A percentile compares a stretch with the other conserved stretches of the same genome.
These are phyloP conservation scores for Tylopilus rubrobrunneus DNA, from an alignment of 768 basidiomycete genomes.

Conservation along the genomic window DNA sequence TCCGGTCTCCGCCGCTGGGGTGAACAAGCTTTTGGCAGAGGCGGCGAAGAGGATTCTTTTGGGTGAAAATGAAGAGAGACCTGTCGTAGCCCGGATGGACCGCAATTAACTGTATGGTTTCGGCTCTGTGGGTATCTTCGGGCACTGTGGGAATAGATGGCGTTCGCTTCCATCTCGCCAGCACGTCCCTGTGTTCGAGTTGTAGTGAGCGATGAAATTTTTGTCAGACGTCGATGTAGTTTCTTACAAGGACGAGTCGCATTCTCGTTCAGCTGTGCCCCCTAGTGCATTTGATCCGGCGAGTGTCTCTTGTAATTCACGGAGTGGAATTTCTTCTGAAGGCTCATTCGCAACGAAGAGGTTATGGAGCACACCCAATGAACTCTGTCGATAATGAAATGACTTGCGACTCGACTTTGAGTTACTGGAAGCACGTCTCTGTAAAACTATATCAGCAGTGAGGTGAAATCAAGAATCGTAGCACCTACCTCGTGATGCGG, in stretches of 20 bases:
- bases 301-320: conserved; percentile 42
- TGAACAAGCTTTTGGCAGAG: conserved; percentile 80
- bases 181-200: conserved; percentile 49
- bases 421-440: conserved; percentile 5
- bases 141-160: conserved; percentile 42
- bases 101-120: conserved; percentile 82
- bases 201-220: neutral
- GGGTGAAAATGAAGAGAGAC: conserved; percentile 84
- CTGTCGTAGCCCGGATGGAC: conserved; percentile 88
- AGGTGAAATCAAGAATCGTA: neutral
- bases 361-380: conserved; percentile 56
- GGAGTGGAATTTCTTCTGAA: conserved; percentile 54
- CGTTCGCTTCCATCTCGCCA: conserved; percentile 60
- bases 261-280: conserved; percentile 49
- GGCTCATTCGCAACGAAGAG: conserved; percentile 58
- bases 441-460: conserved; percentile 13
- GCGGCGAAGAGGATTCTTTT: conserved; percentile 66
- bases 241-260: conserved; percentile 69
- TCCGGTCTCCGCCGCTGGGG: conserved; percentile 80
- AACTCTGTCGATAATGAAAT: conserved; percentile 49
- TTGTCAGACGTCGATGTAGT: neutral
- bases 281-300: conserved; percentile 29
- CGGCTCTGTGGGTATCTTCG: conserved; percentile 62
- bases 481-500: conserved; percentile 32
- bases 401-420: conserved; percentile 31